Evolutionary conservation across 2,329 filamentous ascomycete genomes (phyloP), one percentile per base, ranked within the genome.

Genomic region (Phaeophleospora eucalypticola): DNA sequence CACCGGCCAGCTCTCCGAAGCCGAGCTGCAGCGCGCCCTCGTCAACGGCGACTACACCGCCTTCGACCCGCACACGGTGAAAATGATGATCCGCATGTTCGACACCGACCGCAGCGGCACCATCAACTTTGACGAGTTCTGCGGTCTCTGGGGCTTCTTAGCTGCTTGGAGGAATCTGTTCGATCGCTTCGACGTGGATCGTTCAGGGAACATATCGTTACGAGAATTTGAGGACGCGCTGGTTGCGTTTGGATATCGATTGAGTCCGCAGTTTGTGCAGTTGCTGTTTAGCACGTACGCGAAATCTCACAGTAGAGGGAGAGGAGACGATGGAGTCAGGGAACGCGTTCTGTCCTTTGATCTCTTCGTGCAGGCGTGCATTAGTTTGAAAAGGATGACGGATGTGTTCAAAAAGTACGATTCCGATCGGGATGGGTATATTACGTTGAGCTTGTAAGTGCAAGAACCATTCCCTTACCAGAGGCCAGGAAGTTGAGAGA

Each of bases 71-170:
- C 87, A 95, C 60, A 98, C 93, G 1, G 90, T 97, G 56, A 86
- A 86, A 63, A 95, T 97, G 88, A 96, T 98, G 90, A 96, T 98
- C 58, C 86, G 90, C 65, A 97, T 98, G 93, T 98, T 98, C 71
- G 91, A 97, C 71, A 87, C 86, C 48, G 87, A 96, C 70, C 85
- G 87, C 59, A 86, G 81, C 52, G 89, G 90, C 42, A 87, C 86
- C 12, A 94, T 98, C 66, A 89, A 86, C 51, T 97, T 95, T 68
- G 84, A 93, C 56, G 93, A 97, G 70, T 98, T 98, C 69, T 94
- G 90, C 65, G 91, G 89, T 15, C 77, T 98, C 17, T 98, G 93
- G 93, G 88, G 87, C 15, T 98, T 97, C 71, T 79, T 98, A 33
- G 88, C 89, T 29, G 89, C 89, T 15, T 98, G 93, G 93, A 83